Base-by-base conservation (phyloP, 2,329 filamentous ascomycete genomes). In the Beauveria sp. region DNA sequence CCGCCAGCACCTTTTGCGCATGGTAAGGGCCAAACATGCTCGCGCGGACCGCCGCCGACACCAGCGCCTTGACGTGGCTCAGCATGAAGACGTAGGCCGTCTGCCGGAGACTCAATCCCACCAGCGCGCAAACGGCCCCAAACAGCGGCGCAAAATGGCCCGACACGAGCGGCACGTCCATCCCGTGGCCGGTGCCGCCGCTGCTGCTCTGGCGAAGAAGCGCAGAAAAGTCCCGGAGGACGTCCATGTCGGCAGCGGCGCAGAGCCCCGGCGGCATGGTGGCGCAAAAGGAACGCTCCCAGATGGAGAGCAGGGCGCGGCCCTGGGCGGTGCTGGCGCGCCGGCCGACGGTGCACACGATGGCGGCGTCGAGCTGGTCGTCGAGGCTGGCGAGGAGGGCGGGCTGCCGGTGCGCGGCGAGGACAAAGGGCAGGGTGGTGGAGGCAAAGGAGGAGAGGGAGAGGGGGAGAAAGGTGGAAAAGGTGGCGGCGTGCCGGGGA, bases 11-110 rank as follows among this genome's bases (percentile, higher is more conserved):
- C 65, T 82, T 84, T 71, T 95, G 90, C 61, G 87, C 88, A 72
- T 91, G 88, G 71, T 91, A 95, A 7, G 90, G 90, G 0, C 90
- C 90, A 73, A 93, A 86, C 66, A 92, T 82, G 68, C 87, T 88
- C 24, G 90, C 88, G 60, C 90, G 78, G 65, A 95, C 89, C 0
- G 86, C 90, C 1, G 90, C 90, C 47, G 87, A 90, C 54, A 91
- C 79, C 58, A 93, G 75, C 0, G 89, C 89, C 72, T 91, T 90
- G 62, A 87, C 86, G 73, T 93, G 90, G 63, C 86, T 84, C 65
- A 93, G 81, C 71, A 93, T 75, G 71, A 91, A 93, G 28, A 93
- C 77, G 71, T 92, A 91, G 1, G 87, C 86, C 24, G 88, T 80
- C 71, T 91, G 86, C 60, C 80, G 78, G 28, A 82, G 70, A 2